phyloP scores from a whole-genome alignment of 2,329 filamentous ascomycete species.

The Fusarium devonianum region DNA sequence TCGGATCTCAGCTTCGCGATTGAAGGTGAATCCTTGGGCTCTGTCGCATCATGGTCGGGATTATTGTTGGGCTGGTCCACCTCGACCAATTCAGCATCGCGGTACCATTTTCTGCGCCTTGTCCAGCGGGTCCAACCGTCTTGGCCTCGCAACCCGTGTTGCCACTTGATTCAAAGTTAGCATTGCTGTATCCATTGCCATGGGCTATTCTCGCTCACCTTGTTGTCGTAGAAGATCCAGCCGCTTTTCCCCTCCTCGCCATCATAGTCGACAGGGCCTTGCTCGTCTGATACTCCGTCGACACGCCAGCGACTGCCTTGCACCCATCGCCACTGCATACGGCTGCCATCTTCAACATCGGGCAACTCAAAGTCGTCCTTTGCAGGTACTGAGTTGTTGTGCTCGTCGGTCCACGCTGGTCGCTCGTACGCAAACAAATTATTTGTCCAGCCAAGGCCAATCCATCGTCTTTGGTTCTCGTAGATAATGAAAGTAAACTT shows the following conservation, averaged over 20 bases:
- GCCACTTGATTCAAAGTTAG: conserved; percentile 69
- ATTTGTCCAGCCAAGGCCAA: conserved; percentile 93
- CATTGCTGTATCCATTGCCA: accelerated
- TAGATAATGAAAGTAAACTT: conserved; percentile 97
- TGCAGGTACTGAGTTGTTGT: conserved; percentile 79
- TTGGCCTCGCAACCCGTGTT: conserved; percentile 80
- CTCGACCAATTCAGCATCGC: conserved; percentile 94
- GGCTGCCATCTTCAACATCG: conserved; percentile 66
- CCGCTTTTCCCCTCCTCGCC: conserved; percentile 71
- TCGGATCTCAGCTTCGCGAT: conserved; percentile 37
- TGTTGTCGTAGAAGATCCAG: conserved; percentile 99
- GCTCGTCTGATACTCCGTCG: conserved; percentile 71
- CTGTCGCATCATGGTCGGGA: conserved; percentile 52
- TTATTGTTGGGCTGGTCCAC: conserved; percentile 49
- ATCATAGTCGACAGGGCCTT: conserved; percentile 57
- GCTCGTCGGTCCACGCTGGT: conserved; percentile 93
- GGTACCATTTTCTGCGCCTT: conserved; percentile 91
- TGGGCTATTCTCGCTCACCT: conserved; percentile 61
- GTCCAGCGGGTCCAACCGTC: conserved; percentile 98
- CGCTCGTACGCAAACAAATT: conserved; percentile 91
- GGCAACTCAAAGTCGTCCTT: conserved; percentile 74
- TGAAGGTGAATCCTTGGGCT: conserved; percentile 37
- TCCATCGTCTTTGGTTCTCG: conserved; percentile 95
- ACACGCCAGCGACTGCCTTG: conserved; percentile 86
- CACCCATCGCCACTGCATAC: conserved; percentile 76